phyloP scores from a whole-genome alignment of 345 rosid species.

The Syzygium jambos region DNA sequence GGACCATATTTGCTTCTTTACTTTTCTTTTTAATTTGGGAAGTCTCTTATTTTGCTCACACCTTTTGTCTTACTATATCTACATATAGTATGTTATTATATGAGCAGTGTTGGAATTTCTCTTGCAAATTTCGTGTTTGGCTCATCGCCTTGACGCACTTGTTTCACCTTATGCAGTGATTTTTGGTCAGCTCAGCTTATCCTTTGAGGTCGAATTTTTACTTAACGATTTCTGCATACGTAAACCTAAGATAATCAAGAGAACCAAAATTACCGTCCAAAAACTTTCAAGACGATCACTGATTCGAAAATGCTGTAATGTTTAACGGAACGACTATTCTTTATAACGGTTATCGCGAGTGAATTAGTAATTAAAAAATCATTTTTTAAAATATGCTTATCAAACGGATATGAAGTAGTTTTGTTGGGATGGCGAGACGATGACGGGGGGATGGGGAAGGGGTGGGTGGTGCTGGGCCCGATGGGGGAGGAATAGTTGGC shows the following conservation, averaged over 20 bases:
- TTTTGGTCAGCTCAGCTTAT: neutral
- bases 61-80: too few species aligned
- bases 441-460: too few species aligned
- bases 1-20: neutral
- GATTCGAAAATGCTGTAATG: neutral
- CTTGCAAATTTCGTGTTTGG: neutral
- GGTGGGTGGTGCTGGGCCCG: neutral
- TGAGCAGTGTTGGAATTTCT: neutral
- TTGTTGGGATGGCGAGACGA: too few species aligned
- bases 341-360: fast-evolving
- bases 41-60: neutral
- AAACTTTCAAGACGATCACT: neutral
- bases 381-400: neutral
- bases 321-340: neutral
- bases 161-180: neutral
- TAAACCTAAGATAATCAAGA: neutral
- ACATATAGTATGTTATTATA: too few species aligned
- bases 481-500: neutral
- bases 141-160: fast-evolving
- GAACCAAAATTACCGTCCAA: fast-evolving
- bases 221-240: neutral
- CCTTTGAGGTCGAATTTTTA: neutral
- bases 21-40: neutral
- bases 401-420: neutral
- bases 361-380: fast-evolving